Conservation (phyloP, 2,329 filamentous ascomycete genomes). For the Trichophyton schoenleinii region DNA sequence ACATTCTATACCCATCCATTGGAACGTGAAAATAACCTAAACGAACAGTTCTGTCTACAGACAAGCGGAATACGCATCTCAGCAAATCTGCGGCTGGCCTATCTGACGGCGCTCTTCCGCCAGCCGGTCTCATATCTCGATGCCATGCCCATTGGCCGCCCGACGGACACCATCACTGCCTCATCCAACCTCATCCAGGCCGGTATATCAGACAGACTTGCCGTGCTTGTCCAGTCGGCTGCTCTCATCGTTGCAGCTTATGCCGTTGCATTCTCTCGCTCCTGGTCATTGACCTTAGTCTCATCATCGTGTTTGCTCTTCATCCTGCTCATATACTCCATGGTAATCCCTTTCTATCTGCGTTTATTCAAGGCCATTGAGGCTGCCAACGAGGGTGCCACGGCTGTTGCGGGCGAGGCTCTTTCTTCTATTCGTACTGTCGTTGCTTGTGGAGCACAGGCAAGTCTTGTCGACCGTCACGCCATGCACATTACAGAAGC, state of each 20-base stretch:
- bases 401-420: conserved; percentile 31
- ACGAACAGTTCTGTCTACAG: conserved; percentile 33
- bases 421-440: conserved; percentile 35
- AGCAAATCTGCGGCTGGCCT: conserved; percentile 38
- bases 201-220: conserved; percentile 43
- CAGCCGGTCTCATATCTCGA: conserved; percentile 41
- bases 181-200: conserved; percentile 43
- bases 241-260: conserved; percentile 35
- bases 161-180: conserved; percentile 41
- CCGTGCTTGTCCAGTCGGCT: conserved; percentile 31
- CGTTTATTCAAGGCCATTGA: conserved; percentile 25
- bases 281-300: conserved; percentile 42
- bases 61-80: conserved; percentile 41
- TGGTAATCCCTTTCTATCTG: conserved; percentile 25
- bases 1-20: background rate
- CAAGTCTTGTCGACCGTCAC: conserved; percentile 27
- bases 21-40: background rate
- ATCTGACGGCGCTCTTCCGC: conserved; percentile 38
- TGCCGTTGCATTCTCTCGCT: conserved; percentile 41
- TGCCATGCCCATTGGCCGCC: conserved; percentile 38
- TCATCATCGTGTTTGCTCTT: conserved; percentile 37
- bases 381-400: conserved; percentile 27
- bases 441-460: conserved; percentile 32
- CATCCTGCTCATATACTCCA: conserved; percentile 23
- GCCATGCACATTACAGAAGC: conserved; percentile 26